Conservation (phyloP, 2,329 filamentous ascomycete genomes). For the Fusarium acutatum region DNA sequence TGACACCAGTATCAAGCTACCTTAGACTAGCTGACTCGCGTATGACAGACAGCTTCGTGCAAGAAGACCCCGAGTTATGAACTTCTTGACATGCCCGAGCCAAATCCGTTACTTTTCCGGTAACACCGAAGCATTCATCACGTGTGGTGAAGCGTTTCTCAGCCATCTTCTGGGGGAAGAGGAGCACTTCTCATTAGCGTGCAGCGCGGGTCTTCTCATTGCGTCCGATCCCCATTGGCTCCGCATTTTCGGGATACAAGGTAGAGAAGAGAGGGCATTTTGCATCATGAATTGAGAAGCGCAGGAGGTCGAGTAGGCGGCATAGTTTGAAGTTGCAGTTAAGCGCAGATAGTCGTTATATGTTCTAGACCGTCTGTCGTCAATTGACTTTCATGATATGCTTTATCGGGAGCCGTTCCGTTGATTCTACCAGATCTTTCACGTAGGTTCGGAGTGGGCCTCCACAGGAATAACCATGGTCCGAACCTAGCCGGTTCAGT, state of each 20-base stretch:
- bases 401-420: conserved; percentile 4
- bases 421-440: conserved; percentile 4
- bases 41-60: background rate
- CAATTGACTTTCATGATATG: background rate
- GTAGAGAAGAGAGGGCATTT: background rate
- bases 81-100: conserved; percentile 1
- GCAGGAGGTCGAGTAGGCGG: background rate
- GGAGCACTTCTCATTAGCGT: conserved; percentile 6
- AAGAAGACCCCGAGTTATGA: background rate
- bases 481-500: conserved; percentile 43
- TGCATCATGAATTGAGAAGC: background rate
- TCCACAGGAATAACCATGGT: conserved; percentile 41
- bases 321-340: accelerated
- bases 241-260: conserved; percentile 9
- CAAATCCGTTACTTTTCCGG: conserved; percentile 15
- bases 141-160: conserved; percentile 27
- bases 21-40: background rate
- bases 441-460: conserved; percentile 29
- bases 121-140: conserved; percentile 23
- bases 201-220: conserved; percentile 13
- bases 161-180: conserved; percentile 18
- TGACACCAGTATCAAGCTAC: background rate
- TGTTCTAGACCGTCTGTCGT: too few relatives aligned
- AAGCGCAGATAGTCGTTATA: background rate
- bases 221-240: conserved; percentile 27